A percentile compares a stretch with the other conserved stretches of the same genome.
These are phyloP conservation scores for Solanum hybrid DNA, from an alignment of 305 asterid genomes.

Conservation along the genomic window DNA sequence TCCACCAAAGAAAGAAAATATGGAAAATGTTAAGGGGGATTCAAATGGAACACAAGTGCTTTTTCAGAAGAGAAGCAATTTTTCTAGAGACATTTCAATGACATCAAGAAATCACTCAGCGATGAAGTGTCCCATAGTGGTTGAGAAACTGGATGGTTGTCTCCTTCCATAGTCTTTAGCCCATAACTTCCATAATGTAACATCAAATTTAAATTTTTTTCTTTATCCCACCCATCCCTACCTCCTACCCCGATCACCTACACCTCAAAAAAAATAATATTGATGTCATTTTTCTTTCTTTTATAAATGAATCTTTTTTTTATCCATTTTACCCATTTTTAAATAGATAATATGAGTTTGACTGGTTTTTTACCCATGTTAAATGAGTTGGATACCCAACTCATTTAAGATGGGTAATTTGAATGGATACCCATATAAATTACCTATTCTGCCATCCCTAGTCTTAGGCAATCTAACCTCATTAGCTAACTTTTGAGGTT, in stretches of 20 bases:
- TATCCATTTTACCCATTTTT: background rate
- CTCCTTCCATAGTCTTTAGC: background rate
- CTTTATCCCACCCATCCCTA: background rate
- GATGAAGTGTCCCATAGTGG: background rate
- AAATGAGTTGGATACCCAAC: background rate
- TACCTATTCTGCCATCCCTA: background rate
- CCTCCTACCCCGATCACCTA: background rate
- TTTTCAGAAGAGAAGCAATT: background rate
- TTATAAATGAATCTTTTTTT: too few species aligned
- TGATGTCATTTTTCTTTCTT: background rate
- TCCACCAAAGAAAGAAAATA: background rate
- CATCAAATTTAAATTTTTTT: background rate
- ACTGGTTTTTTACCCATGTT: background rate
- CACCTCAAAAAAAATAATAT: background rate
- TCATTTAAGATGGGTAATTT: background rate
- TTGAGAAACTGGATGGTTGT: background rate
- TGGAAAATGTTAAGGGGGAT: slow-evolving; percentile 1
- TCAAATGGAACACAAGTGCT: background rate
- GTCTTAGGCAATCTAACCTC: background rate
- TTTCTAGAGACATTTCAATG: background rate
- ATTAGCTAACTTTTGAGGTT: background rate
- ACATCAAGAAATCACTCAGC: background rate
- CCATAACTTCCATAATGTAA: background rate
- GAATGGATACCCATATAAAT: background rate
- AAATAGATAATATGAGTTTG: background rate